phyloP scores from a whole-genome alignment of 805 yeast genomes.

The Lipomyces yamadae region DNA sequence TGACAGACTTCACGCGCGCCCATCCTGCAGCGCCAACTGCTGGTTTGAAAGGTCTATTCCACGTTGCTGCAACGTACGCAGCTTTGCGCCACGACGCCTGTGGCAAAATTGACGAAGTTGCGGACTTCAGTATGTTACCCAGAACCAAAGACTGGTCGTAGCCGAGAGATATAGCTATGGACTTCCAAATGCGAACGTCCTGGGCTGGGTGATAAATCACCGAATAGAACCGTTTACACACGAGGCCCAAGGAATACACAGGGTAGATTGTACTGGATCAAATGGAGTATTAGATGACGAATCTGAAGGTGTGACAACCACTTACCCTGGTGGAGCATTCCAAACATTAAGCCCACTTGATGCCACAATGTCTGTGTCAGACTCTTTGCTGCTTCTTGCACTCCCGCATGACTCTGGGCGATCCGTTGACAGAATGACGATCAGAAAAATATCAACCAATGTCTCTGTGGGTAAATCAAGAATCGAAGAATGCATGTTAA shows the following conservation, averaged over 20 bases:
- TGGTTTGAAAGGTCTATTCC: slow-evolving; percentile 18
- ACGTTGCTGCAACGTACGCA: slow-evolving; percentile 9
- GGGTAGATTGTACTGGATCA: neutral
- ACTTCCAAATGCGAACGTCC: slow-evolving; percentile 18
- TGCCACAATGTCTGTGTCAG: neutral
- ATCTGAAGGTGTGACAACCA: neutral
- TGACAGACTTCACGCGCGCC: slow-evolving; percentile 2
- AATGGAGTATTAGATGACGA: neutral
- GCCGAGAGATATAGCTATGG: slow-evolving; percentile 12
- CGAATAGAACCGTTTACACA: slow-evolving; percentile 25
- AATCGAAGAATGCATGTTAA: slow-evolving; percentile 2
- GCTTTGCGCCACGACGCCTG: slow-evolving; percentile 18
- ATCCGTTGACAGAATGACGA: slow-evolving; percentile 2
- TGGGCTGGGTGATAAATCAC: slow-evolving; percentile 19
- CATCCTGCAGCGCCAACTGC: neutral
- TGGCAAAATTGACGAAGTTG: slow-evolving; percentile 5
- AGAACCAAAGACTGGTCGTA: slow-evolving; percentile 1
- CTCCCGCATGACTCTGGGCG: neutral
- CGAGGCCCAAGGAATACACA: slow-evolving; percentile 1
- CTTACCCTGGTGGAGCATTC: neutral
- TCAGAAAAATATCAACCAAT: slow-evolving; percentile 14
- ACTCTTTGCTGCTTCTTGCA: neutral
- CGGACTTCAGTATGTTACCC: slow-evolving; percentile 11
- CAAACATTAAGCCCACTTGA: neutral
- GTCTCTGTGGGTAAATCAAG: slow-evolving; percentile 11